Conservation (phyloP, 192 early-diverging fungal genomes). For the Coemansia sp. region DNA sequence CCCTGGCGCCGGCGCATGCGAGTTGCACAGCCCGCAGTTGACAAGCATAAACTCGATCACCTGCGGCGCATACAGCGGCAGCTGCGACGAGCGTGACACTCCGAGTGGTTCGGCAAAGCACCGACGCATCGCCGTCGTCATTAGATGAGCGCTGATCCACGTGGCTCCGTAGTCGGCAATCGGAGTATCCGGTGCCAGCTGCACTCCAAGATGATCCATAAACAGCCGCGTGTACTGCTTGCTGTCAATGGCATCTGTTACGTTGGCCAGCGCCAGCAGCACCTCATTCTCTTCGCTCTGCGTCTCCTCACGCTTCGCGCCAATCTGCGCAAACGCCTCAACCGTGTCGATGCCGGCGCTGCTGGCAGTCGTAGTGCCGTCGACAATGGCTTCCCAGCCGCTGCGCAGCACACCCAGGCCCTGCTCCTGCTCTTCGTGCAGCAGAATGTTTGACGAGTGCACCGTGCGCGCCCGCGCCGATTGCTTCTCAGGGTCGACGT, state of each 20-base stretch:
- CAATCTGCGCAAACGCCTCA: constrained; percentile 24
- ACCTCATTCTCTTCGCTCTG: constrained; percentile 51
- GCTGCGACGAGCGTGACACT: constrained; percentile 47
- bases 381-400: constrained; percentile 53
- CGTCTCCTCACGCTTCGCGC: constrained; percentile 36
- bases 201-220: constrained; percentile 51
- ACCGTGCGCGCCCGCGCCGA: constrained; percentile 18
- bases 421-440: constrained; percentile 54
- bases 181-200: neutral
- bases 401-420: constrained; percentile 54
- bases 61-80: constrained; percentile 50
- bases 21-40: constrained; percentile 50
- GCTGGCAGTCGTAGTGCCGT: constrained; percentile 22
- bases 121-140: constrained; percentile 56
- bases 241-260: constrained; percentile 45
- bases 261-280: constrained; percentile 44
- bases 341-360: constrained; percentile 1
- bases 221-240: constrained; percentile 52
- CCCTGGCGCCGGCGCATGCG: constrained; percentile 50
- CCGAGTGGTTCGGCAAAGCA: constrained; percentile 56
- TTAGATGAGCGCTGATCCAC: constrained; percentile 53
- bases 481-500: constrained; percentile 49
- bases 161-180: constrained; percentile 17
- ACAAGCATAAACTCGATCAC: constrained; percentile 53
- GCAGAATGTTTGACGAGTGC: constrained; percentile 53